These are phyloP conservation scores for Rhynchospora breviuscula DNA, from an alignment of 176 grass and related monocot species.

Conservation along the genomic window DNA sequence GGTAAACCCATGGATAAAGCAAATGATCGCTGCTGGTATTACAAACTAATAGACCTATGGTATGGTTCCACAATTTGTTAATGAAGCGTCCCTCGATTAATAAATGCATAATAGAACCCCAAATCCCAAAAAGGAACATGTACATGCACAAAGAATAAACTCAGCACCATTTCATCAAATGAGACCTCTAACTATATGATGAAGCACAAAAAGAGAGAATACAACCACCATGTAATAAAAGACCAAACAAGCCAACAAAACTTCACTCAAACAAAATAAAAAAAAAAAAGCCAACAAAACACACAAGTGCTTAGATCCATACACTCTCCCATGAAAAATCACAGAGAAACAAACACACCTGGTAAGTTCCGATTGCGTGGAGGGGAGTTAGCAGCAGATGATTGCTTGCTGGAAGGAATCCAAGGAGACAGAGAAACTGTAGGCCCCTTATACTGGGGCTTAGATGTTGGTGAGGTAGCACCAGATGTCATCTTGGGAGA, in stretches of 20 bases:
- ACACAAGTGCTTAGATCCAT: background rate
- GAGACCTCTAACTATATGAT: background rate
- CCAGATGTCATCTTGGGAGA: conserved; percentile 63
- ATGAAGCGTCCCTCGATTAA: background rate
- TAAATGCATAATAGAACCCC: background rate
- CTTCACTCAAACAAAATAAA: background rate
- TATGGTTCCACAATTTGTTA: background rate
- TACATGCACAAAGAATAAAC: background rate
- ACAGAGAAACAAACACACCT: conserved; percentile 2
- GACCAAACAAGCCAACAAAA: background rate
- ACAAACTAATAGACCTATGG: background rate
- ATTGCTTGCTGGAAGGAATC: conserved; percentile 82
- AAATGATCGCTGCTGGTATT: background rate
- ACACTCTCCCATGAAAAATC: background rate
- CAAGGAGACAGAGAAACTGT: conserved; percentile 48
- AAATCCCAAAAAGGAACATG: background rate
- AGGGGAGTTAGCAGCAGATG: conserved; percentile 72
- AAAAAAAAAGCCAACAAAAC: background rate
- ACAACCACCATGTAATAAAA: background rate
- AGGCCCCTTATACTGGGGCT: conserved; percentile 37
- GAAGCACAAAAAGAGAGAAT: background rate
- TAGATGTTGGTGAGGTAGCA: conserved; percentile 41
- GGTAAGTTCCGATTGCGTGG: conserved; percentile 36
- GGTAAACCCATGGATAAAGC: background rate
- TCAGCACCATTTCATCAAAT: background rate